Base-by-base conservation (phyloP, 2,329 filamentous ascomycete species). In the Helicocarpus griseus region DNA sequence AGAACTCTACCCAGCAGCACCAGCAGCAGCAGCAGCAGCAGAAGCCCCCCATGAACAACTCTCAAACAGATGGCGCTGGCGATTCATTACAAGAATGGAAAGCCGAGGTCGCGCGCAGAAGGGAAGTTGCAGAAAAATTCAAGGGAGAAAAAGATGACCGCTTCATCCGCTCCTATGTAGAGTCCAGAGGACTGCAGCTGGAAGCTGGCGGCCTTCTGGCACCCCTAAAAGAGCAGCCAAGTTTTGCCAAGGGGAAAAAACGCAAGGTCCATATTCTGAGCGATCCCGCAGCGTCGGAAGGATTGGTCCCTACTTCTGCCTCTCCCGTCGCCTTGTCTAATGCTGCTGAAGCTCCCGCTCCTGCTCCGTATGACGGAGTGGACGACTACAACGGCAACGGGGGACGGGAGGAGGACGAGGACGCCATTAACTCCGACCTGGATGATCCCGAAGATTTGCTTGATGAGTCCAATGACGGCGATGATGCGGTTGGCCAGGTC, bases 401-500 rank as follows among this genome's bases (percentile, higher is more conserved):
- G 5, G 81, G 82, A 41, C 80, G 59, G 65, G 80, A 80, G 49
- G 71, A 82, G 11, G 90, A 96, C 57, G 91, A 95, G 58, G 90
- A 98, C 67, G 93, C 91, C 1, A 98, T 98, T 73, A 98, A 98
- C 69, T 97, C 93, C 0, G 93, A 98, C 62, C 82, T 98, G 3
- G 93, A 98, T 65, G 93, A 98, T 64, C 83, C 90, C 0, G 90
- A 97, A 56, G 93, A 97, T 55, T 83, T 88, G 9, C 72, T 82
- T 17, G 84, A 87, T 28, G 89, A 93, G 22, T 87, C 91, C 22
- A 88, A 93, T 31, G 90, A 93, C 48, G 87, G 89, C 13, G 89
- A 94, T 54, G 90, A 95, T 40, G 81, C 83, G 33, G 80, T 86
- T 58, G 84, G 85, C 1, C 87, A 95, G 60, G 90, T 94, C 65